Evolutionary conservation across 805 yeast genomes (phyloP), one percentile per base, ranked within the genome.

Genomic region (Cyberlindnera galapagoensis): DNA sequence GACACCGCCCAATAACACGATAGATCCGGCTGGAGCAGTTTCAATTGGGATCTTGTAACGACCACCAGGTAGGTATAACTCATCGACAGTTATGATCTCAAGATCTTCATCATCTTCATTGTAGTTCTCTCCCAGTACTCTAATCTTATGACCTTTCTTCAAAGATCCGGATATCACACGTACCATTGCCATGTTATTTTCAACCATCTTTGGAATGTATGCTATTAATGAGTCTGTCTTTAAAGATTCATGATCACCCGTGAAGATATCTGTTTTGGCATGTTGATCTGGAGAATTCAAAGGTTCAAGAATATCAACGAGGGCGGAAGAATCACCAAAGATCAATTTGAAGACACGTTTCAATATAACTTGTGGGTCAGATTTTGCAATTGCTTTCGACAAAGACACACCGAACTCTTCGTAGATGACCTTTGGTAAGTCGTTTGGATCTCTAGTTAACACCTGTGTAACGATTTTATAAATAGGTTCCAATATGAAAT

Each of bases 401-500:
- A 80, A 26, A 3, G 55, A 42, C 15, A 74, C 56, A 4, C 68
- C 64, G 34, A 79, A 76, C 19, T 73, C 58, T 2, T 61, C 46
- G 47, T 64, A 60, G n/a, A 85, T 53, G 15, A 71, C 52, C 3
- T 37, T 35, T 8, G 67, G 50, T 12, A 85, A 50, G 0, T 59
- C 59, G 5, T 57, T 52, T 3, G 71, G 57, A 12, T 70, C 69
- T 21, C 69, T 63, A 0, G 85, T 65, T 9, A 90, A 49, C 0
- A 82, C 64, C 30, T 72, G 66, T 0, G 85, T 65, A 22, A 78
- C 58, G 7, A 88, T 51, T 51, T 90, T 88, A 59, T 87, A 90
- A 9, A 90, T 47, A 3, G 97, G 98, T 17, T 74, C 75, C 7
- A 87, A 57, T 7, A 92, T 66, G 44, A 86, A 90, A 82, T 2